A percentile compares a stretch with the other conserved stretches of the same genome.
Conservation (phyloP, 2,329 filamentous ascomycete species). For the Chrysoporthe austroafricana region DNA sequence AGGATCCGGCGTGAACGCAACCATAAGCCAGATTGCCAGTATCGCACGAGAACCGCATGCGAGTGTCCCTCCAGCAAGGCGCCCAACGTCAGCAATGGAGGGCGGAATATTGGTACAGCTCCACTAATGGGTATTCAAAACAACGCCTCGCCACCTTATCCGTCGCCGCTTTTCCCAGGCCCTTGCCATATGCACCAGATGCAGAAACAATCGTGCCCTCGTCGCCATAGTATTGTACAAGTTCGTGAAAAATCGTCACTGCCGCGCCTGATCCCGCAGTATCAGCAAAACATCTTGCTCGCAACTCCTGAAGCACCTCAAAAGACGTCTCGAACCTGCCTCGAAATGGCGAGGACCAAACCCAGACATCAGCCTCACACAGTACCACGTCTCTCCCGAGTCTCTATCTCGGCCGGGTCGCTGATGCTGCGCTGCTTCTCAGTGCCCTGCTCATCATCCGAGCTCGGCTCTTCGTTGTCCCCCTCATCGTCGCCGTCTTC, state of each 20-base stretch:
- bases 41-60: not conserved
- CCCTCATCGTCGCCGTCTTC: slow-evolving; percentile 22
- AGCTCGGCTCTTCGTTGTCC: slow-evolving; percentile 59
- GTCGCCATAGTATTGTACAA: slow-evolving; percentile 25
- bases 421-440: slow-evolving; percentile 60
- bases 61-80: not conserved
- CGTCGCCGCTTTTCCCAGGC: slow-evolving; percentile 17
- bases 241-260: slow-evolving; percentile 8
- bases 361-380: not conserved
- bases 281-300: not conserved
- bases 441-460: slow-evolving; percentile 56
- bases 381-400: slow-evolving; percentile 23
- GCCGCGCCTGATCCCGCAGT: not conserved
- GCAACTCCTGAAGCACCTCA: not conserved
- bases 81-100: not conserved
- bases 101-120: slow-evolving; percentile 14
- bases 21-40: not conserved
- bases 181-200: slow-evolving; percentile 28
- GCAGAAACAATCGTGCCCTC: slow-evolving; percentile 25
- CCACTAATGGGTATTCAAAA: slow-evolving; percentile 28
- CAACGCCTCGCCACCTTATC: slow-evolving; percentile 22
- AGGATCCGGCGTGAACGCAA: not conserved
- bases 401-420: slow-evolving; percentile 42
- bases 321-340: not conserved
- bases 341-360: not conserved